Percentiles rank a stretch among this genome's conserved stretches.
Conservation (phyloP, 1,139 yeast genomes). For the Suhomyces chickasaworum region DNA sequence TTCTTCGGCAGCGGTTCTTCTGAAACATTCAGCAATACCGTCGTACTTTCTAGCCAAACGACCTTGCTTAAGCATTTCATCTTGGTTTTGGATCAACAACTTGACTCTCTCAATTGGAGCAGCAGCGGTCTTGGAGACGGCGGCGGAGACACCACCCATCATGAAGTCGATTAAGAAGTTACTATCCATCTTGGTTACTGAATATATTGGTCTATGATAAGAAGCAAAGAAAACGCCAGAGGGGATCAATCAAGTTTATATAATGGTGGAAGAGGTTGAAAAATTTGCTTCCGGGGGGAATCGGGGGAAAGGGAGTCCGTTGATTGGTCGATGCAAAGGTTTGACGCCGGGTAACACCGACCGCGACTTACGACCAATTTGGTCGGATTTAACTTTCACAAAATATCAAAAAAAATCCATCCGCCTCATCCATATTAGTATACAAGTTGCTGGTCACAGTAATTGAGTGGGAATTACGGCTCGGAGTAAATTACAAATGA, state of each 20-base stretch:
- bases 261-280: conserved; percentile 11
- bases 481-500: background rate
- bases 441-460: background rate
- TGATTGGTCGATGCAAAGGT: conserved; percentile 10
- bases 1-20: conserved; percentile 55
- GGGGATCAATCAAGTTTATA: conserved; percentile 12
- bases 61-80: conserved; percentile 57
- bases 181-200: conserved; percentile 21
- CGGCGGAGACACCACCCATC: conserved; percentile 62
- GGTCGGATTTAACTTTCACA: no score
- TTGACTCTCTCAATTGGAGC: conserved; percentile 60
- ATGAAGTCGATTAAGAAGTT: conserved; percentile 38
- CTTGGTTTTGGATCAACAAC: conserved; percentile 56
- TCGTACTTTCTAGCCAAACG: conserved; percentile 52
- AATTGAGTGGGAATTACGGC: background rate
- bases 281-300: conserved; percentile 16
- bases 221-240: conserved; percentile 11
- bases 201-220: conserved; percentile 17
- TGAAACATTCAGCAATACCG: conserved; percentile 54
- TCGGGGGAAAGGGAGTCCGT: conserved; percentile 12
- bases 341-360: conserved; percentile 12
- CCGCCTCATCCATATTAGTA: conserved; percentile 7
- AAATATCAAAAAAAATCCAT: no score
- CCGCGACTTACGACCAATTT: conserved; percentile 3
- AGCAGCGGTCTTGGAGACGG: conserved; percentile 57